Conservation (phyloP, 2,329 filamentous ascomycete species). For the Blastomyces silverae region DNA sequence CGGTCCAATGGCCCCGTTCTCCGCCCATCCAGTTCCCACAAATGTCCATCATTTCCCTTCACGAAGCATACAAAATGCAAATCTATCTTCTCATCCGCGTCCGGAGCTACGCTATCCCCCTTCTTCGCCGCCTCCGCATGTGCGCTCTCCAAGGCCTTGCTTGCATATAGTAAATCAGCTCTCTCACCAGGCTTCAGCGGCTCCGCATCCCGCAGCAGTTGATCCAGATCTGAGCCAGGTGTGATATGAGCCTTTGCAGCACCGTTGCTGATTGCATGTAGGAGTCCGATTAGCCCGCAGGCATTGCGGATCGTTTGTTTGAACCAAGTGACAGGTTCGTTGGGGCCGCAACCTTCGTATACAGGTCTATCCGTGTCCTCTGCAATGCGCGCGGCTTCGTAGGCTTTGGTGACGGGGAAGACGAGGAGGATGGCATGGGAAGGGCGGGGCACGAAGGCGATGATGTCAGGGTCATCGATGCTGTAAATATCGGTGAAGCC, state of each 20-base stretch:
- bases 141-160: slow-evolving; percentile 65
- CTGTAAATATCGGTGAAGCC: slow-evolving; percentile 87
- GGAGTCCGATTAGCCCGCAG: slow-evolving; percentile 79
- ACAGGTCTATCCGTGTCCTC: slow-evolving; percentile 61
- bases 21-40: slow-evolving; percentile 76
- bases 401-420: slow-evolving; percentile 73
- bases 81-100: slow-evolving; percentile 74
- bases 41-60: slow-evolving; percentile 60
- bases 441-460: slow-evolving; percentile 81
- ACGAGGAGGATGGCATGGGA: slow-evolving; percentile 84
- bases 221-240: slow-evolving; percentile 41
- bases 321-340: slow-evolving; percentile 84
- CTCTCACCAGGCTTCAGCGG: slow-evolving; percentile 60
- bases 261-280: slow-evolving; percentile 79
- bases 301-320: slow-evolving; percentile 91
- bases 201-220: slow-evolving; percentile 62
- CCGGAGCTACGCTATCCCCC: slow-evolving; percentile 73
- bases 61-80: slow-evolving; percentile 96
- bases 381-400: slow-evolving; percentile 65
- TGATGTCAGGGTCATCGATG: slow-evolving; percentile 74
- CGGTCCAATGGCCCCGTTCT: slow-evolving; percentile 67
- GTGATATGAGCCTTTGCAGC: slow-evolving; percentile 57
- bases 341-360: slow-evolving; percentile 61
- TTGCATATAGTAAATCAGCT: slow-evolving; percentile 69
- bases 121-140: slow-evolving; percentile 68